These are phyloP conservation scores for Desmodesmus armatus DNA, from an alignment of 139 green algal genomes.

Conservation along the genomic window DNA sequence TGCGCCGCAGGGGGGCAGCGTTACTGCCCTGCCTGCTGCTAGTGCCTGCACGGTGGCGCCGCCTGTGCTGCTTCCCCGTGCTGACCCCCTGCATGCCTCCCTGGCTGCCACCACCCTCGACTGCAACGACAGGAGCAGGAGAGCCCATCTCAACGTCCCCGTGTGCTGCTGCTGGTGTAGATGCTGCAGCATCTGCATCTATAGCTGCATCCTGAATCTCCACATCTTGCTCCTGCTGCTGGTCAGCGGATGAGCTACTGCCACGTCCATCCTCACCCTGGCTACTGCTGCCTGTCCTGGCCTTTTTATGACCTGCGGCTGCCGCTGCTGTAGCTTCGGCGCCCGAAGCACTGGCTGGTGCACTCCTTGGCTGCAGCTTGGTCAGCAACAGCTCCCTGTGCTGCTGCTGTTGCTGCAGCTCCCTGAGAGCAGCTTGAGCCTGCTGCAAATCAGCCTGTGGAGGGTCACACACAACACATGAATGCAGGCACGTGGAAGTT, in stretches of 20 bases:
- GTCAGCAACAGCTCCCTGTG: background rate
- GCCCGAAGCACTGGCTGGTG: background rate
- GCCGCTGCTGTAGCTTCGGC: constrained; percentile 4
- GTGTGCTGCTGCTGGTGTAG: background rate
- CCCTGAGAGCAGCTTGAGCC: background rate
- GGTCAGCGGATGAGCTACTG: background rate
- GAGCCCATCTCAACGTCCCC: background rate
- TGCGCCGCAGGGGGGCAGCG: background rate
- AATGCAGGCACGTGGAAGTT: no score
- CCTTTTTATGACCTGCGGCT: background rate
- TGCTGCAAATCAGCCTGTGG: constrained; percentile 12
- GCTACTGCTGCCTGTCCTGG: background rate
- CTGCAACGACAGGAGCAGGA: background rate
- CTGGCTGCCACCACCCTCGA: background rate
- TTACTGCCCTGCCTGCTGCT: background rate
- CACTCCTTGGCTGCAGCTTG: background rate
- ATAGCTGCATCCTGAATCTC: background rate
- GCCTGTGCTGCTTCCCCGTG: background rate
- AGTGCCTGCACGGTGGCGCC: background rate
- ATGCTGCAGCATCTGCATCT: background rate
- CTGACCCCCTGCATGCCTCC: background rate
- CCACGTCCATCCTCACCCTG: background rate
- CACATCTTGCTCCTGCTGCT: background rate
- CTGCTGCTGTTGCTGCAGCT: constrained; percentile 18
- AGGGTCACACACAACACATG: background rate